Evolutionary conservation across 2,329 filamentous ascomycete species (phyloP).

Genomic region (Fusarium floridanum): DNA sequence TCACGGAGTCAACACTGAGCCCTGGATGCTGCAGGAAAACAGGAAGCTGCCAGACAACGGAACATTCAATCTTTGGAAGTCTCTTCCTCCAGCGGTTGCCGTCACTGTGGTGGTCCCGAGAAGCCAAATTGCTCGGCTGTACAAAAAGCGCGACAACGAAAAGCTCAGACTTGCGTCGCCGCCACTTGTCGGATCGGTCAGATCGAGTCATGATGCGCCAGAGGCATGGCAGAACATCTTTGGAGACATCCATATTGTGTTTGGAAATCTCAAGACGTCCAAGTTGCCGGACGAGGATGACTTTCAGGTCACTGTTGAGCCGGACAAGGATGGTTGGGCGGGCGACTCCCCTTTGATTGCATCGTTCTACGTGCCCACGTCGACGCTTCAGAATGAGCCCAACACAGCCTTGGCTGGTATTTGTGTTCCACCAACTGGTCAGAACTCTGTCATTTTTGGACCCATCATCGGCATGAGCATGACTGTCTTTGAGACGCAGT

Average conservation of each 20-base stretch:
- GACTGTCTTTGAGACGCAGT: slow-evolving; percentile 49
- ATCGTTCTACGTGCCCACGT: slow-evolving; percentile 57
- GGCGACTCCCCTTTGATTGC: slow-evolving; percentile 56
- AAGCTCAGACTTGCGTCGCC: slow-evolving; percentile 42
- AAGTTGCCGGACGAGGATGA: slow-evolving; percentile 47
- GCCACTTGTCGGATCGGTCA: slow-evolving; percentile 48
- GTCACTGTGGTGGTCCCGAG: slow-evolving; percentile 55
- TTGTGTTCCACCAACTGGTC: slow-evolving; percentile 43
- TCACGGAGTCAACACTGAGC: slow-evolving; percentile 50
- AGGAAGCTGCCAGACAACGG: slow-evolving; percentile 37
- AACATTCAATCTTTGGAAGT: slow-evolving; percentile 53
- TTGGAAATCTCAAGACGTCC: slow-evolving; percentile 52
- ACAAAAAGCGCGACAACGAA: slow-evolving; percentile 27
- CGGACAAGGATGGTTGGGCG: slow-evolving; percentile 53
- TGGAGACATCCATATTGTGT: slow-evolving; percentile 56
- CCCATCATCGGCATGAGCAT: slow-evolving; percentile 44
- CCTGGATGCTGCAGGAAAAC: slow-evolving; percentile 46
- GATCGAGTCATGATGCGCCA: slow-evolving; percentile 37
- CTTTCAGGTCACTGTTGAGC: slow-evolving; percentile 50
- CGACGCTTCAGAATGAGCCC: slow-evolving; percentile 51
- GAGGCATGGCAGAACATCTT: slow-evolving; percentile 54
- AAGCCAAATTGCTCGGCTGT: slow-evolving; percentile 45
- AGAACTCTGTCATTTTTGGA: slow-evolving; percentile 43
- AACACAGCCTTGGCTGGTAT: slow-evolving; percentile 50
- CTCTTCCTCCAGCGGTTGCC: slow-evolving; percentile 53